A percentile compares a stretch with the other conserved stretches of the same genome.
Conservation (phyloP, 2,329 filamentous ascomycete genomes). For the Fusarium haematococcum region DNA sequence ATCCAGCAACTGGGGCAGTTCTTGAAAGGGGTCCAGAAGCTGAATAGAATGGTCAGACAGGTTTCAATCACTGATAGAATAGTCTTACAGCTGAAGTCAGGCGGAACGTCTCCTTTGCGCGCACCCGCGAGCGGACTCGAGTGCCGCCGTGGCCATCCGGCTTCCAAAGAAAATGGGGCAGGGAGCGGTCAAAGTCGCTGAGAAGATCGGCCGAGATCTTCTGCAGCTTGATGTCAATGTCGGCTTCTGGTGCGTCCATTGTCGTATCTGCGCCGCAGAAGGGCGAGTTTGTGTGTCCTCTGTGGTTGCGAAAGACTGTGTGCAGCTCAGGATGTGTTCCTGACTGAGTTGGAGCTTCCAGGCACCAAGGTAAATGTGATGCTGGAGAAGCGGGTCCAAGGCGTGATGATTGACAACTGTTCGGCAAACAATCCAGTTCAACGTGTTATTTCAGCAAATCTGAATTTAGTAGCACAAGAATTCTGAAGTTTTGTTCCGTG, state of each 20-base stretch:
- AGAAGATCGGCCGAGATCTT: conserved; percentile 70
- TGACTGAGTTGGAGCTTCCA: conserved; percentile 8
- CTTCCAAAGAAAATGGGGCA: conserved; percentile 66
- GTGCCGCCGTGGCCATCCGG: conserved; percentile 57
- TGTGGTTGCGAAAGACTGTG: not conserved
- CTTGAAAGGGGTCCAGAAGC: conserved; percentile 89
- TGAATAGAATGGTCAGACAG: conserved; percentile 35
- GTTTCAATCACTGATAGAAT: too few relatives aligned
- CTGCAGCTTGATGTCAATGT: conserved; percentile 72
- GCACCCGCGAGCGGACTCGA: conserved; percentile 62
- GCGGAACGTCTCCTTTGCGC: conserved; percentile 61
- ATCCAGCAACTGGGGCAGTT: conserved; percentile 93
- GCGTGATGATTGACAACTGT: not conserved
- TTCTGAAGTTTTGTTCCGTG: not conserved
- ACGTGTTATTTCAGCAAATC: not conserved
- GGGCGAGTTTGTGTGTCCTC: not conserved
- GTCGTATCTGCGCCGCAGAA: not conserved
- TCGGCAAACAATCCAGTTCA: not conserved
- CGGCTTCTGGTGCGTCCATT: conserved; percentile 72
- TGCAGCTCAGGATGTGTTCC: not conserved
- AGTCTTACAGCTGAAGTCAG: conserved; percentile 59
- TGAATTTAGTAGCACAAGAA: too few relatives aligned
- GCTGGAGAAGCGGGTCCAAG: conserved; percentile 18
- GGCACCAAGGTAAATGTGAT: conserved; percentile 16
- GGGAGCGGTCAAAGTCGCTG: conserved; percentile 65